phyloP scores from a whole-genome alignment of 192 early-diverging fungal species.

The Coemansia sp. region DNA sequence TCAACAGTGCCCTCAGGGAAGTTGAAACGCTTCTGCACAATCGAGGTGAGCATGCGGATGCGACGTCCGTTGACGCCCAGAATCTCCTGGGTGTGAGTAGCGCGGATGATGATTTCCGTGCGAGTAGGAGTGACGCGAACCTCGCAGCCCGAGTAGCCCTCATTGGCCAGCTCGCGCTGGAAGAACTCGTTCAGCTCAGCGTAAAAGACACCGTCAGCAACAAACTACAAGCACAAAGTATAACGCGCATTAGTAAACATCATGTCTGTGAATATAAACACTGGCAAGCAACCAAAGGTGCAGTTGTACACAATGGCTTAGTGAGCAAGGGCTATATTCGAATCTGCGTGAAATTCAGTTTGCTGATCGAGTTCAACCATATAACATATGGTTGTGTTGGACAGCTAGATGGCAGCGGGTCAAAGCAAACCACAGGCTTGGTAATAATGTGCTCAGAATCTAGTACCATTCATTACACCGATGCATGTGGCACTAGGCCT shows the following conservation, averaged over 20 bases:
- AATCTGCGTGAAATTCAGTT: neutral
- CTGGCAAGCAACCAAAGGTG: neutral
- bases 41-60: slow-evolving; percentile 95
- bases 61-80: slow-evolving; percentile 98
- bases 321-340: neutral
- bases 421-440: neutral
- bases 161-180: slow-evolving; percentile 92
- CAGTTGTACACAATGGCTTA: neutral
- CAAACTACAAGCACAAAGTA: slow-evolving; percentile 70
- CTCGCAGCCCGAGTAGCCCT: slow-evolving; percentile 99
- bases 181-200: slow-evolving; percentile 99
- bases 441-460: slow-evolving; percentile 28
- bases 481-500: neutral
- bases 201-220: slow-evolving; percentile 99
- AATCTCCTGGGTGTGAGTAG: slow-evolving; percentile 97
- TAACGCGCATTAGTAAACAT: neutral
- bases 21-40: slow-evolving; percentile 99
- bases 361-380: neutral
- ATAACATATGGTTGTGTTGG: neutral
- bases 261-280: neutral
- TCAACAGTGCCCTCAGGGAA: slow-evolving; percentile 98
- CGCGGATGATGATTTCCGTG: slow-evolving; percentile 99
- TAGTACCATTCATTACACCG: slow-evolving; percentile 33
- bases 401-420: neutral
- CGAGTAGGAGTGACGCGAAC: slow-evolving; percentile 98